Evolutionary conservation across 139 green algal species (phyloP), one percentile per base, ranked within the genome.

Genomic region (Chlorella sp.): DNA sequence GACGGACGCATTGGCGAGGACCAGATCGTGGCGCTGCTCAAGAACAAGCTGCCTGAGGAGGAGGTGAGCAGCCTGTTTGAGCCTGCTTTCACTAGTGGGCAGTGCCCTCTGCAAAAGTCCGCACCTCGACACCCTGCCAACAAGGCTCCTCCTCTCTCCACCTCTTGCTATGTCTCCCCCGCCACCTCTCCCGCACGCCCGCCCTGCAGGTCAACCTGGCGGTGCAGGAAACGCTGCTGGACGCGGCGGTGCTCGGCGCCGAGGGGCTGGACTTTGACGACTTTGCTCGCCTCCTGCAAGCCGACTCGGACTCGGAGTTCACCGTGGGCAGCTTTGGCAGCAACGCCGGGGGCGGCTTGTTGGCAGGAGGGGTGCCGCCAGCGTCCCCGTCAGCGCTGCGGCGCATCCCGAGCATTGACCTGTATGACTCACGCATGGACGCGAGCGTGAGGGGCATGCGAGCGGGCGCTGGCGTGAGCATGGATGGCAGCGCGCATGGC

Each of bases 261-360:
- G 90, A 93, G 2, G 85, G 87, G 17, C 65, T 95, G 6, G 89
- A 94, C 82, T 94, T 94, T 79, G 86, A 91, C 17, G 85, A 83
- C 23, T 95, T 95, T 66, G 74, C 85, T 36, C 67, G 74, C 29
- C 73, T 95, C 69, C 72, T 92, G 63, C 62, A 66, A 1, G 76
- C 80, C 6, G 80, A 78, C 71, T 67, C 61, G 3, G 23, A 35
- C 3, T 67, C 61, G 2, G 61, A 67, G 6, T 35, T 67, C 6
- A 67, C n/a, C 61, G n/a, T 34, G 27, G 61, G 61, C 20, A 67
- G 61, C 61, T 27, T 17, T 35, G 23, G 23, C 2, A 3, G 17
- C 3, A 3, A 14, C 3, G 61, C 3, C 2, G 61, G 34, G 3
- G 27, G 27, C 2, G 3, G 3, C 61, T 10, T 26, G 22, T 26